Conservation (phyloP, 2,329 filamentous ascomycete species). For the Stagonosporopsis chrysanthemi region DNA sequence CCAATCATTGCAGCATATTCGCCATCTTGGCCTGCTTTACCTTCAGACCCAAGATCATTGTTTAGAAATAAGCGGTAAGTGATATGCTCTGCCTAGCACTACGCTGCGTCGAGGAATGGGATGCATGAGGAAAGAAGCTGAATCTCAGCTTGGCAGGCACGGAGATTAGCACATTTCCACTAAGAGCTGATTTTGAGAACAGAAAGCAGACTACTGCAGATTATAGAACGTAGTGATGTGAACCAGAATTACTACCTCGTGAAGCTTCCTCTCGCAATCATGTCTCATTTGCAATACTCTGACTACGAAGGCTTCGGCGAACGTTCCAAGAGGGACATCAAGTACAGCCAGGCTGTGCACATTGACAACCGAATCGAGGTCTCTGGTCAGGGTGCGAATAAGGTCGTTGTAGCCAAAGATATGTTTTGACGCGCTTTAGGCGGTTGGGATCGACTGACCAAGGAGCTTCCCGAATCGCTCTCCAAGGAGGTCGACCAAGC, state of each 20-base stretch:
- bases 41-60: neutral
- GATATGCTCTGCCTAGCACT: neutral
- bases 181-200: neutral
- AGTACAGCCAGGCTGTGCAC: conserved; percentile 29
- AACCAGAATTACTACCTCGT: neutral
- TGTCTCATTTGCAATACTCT: conserved; percentile 26
- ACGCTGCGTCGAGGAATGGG: neutral
- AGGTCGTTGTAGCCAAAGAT: too few relatives aligned
- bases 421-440: conserved; percentile 19
- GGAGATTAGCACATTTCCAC: neutral
- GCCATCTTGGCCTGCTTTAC: conserved; percentile 2
- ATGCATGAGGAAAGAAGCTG: neutral
- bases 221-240: neutral
- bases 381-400: conserved; percentile 34
- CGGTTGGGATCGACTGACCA: conserved; percentile 36
- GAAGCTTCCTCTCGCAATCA: neutral
- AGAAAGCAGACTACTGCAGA: neutral
- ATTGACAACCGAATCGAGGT: conserved; percentile 36
- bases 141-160: neutral
- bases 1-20: neutral
- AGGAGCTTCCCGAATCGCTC: conserved; percentile 29
- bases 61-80: neutral
- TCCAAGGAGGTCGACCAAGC: conserved; percentile 46
- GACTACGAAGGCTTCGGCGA: conserved; percentile 37
- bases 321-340: conserved; percentile 23